These are phyloP conservation scores for Graphilbum fragrans DNA, from an alignment of 2,329 filamentous ascomycete species.

Conservation along the genomic window DNA sequence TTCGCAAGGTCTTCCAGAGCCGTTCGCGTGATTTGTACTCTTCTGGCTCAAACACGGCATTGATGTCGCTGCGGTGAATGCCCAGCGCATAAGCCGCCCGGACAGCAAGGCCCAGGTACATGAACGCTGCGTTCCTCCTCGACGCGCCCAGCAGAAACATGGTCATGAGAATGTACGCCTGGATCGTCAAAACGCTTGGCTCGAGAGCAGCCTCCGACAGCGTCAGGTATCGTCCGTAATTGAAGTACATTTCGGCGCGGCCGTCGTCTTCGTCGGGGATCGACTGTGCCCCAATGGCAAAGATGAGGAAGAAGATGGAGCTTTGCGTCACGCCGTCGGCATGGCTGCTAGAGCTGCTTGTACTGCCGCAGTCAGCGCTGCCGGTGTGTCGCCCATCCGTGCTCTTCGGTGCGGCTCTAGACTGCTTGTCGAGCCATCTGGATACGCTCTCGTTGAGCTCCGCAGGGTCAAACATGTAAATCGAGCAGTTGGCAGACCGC, in stretches of 20 bases:
- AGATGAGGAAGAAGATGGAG: slow-evolving; percentile 10
- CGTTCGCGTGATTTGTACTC: slow-evolving; percentile 17
- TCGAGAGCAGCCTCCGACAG: slow-evolving; percentile 40
- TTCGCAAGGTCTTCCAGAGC: slow-evolving; percentile 20
- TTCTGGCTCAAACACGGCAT: slow-evolving; percentile 13
- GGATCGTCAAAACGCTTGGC: slow-evolving; percentile 38
- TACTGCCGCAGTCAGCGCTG: too few relatives aligned
- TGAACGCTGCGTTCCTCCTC: slow-evolving; percentile 47
- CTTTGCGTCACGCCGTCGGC: slow-evolving; percentile 3
- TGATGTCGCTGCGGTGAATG: slow-evolving; percentile 27
- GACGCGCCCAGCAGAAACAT: slow-evolving; percentile 49
- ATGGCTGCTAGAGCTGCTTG: slow-evolving; percentile 14
- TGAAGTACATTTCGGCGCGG: slow-evolving; percentile 10
- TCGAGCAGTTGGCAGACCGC: slow-evolving; percentile 15
- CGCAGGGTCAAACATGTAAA: slow-evolving; percentile 19
- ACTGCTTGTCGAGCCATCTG: slow-evolving; percentile 17
- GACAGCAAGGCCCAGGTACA: slow-evolving; percentile 49
- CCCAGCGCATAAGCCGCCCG: slow-evolving; percentile 45
- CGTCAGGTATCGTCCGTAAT: slow-evolving; percentile 17
- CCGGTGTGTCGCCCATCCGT: too few relatives aligned
- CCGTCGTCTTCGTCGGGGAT: slow-evolving; percentile 7
- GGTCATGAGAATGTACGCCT: slow-evolving; percentile 41
- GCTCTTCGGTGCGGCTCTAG: too few relatives aligned
- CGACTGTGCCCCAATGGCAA: slow-evolving; percentile 13
- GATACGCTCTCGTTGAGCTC: slow-evolving; percentile 15